These are phyloP conservation scores for Fraxinus angustifolia DNA, from an alignment of 305 asterid species.

Conservation along the genomic window DNA sequence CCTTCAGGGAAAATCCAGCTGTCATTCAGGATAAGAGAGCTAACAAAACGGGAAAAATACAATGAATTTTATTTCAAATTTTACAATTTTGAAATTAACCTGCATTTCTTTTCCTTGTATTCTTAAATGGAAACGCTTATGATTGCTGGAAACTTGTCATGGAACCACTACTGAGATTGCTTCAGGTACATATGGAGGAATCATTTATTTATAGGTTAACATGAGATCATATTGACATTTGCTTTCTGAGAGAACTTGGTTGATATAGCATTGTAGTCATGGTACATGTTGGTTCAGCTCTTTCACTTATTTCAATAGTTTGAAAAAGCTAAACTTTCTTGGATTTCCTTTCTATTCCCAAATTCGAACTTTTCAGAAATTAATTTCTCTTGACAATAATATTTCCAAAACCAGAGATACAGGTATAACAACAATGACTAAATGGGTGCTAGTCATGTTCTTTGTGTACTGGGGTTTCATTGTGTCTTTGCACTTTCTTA, in stretches of 20 bases:
- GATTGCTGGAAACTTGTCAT: not conserved
- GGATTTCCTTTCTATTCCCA: not conserved
- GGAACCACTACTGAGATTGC: not conserved
- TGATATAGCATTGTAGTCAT: not conserved
- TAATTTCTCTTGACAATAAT: not conserved
- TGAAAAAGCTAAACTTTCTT: not conserved
- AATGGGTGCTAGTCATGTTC: not conserved
- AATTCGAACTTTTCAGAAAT: not conserved
- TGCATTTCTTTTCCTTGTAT: not conserved
- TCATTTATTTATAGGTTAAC: not conserved
- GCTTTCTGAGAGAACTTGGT: not conserved
- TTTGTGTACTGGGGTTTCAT: not conserved
- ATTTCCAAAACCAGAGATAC: not conserved
- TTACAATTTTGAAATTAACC: not conserved
- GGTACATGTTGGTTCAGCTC: not conserved
- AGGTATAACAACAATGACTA: slow-evolving; percentile 1
- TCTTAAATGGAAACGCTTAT: not conserved
- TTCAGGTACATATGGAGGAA: not conserved
- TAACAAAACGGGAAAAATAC: not conserved
- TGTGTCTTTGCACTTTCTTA: slow-evolving; percentile 19
- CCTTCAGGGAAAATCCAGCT: not conserved
- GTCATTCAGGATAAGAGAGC: not conserved
- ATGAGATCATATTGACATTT: not conserved
- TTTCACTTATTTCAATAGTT: not conserved
- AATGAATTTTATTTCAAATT: not conserved